Evolutionary conservation across 73 alveolate species (phyloP), one percentile per base, ranked within the genome.

Genomic region (Uronychia setigera): DNA sequence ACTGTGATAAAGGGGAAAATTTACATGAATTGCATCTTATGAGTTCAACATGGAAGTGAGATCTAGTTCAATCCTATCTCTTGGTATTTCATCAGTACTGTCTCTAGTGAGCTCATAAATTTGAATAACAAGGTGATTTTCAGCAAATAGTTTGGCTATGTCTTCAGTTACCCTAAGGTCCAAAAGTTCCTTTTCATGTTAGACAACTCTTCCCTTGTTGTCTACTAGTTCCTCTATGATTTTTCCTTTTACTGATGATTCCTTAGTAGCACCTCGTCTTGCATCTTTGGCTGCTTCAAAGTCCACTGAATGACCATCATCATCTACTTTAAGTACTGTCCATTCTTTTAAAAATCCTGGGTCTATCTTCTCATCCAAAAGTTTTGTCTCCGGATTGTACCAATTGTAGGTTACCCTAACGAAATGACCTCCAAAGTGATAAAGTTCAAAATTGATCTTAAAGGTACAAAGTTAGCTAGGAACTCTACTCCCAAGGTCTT

Each of bases 401-500:
- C 92, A 89, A 79, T 84, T 88, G 59, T 59, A 89, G 46, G 84
- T 89, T 26, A 89, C 76, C 59, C 79, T 84, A 25, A 84, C 79
- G 78, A 76, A 82, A 67, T 89, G 95, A 29, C 95, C 95, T 58
- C 84, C 92, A n/a, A n/a, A n/a, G n/a, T n/a, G n/a, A n/a, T n/a
- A n/a, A n/a, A n/a, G n/a, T n/a, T n/a, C n/a, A n/a, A n/a, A n/a
- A n/a, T n/a, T n/a, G n/a, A n/a, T n/a, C n/a, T n/a, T n/a, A n/a
- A n/a, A n/a, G n/a, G n/a, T n/a, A n/a, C n/a, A n/a, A n/a, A n/a
- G n/a, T n/a, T n/a, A n/a, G n/a, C n/a, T n/a, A n/a, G n/a, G n/a
- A n/a, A n/a, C n/a, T n/a, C n/a, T n/a, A n/a, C n/a, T n/a, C n/a
- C n/a, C n/a, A n/a, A n/a, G n/a, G n/a, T n/a, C n/a, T n/a, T n/a